A percentile compares a stretch with the other conserved stretches of the same genome.
Conservation (phyloP, 2,329 filamentous ascomycete genomes). For the Cadophora luteo-olivacea region DNA sequence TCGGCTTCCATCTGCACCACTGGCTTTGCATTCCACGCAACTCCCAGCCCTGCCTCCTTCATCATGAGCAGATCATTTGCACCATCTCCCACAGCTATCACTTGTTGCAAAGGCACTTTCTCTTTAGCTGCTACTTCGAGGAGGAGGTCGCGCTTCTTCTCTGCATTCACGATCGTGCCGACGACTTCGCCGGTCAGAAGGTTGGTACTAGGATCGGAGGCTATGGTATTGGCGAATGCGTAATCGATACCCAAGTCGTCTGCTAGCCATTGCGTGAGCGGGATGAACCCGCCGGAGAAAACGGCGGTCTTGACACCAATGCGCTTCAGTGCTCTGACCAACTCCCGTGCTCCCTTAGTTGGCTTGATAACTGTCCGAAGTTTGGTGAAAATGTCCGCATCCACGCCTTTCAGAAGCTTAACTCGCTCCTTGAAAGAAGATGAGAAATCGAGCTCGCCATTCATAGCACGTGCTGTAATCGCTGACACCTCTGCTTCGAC, state of each 20-base stretch:
- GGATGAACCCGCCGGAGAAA: conserved; percentile 89
- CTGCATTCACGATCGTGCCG: conserved; percentile 76
- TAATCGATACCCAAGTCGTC: conserved; percentile 83
- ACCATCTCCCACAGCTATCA: conserved; percentile 79
- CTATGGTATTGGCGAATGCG: conserved; percentile 85
- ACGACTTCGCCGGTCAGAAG: conserved; percentile 75
- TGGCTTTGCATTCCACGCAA: conserved; percentile 86
- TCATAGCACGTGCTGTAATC: conserved; percentile 94
- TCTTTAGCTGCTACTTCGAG: conserved; percentile 74
- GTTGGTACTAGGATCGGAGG: conserved; percentile 60
- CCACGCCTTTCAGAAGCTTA: conserved; percentile 79
- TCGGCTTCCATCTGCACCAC: conserved; percentile 80
- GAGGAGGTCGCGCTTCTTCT: conserved; percentile 76
- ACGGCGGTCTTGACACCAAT: conserved; percentile 90
- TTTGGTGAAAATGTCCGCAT: conserved; percentile 78
- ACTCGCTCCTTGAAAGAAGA: conserved; percentile 83
- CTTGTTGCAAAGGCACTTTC: conserved; percentile 67
- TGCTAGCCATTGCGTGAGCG: conserved; percentile 86
- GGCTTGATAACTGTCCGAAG: conserved; percentile 79
- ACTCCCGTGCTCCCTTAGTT: conserved; percentile 78
- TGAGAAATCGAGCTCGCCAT: conserved; percentile 92
- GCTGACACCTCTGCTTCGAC: conserved; percentile 82
- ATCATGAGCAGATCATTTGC: conserved; percentile 87
- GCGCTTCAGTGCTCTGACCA: conserved; percentile 76
- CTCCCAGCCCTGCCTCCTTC: conserved; percentile 74